A percentile compares a stretch with the other conserved stretches of the same genome.
Evolutionary conservation across 1,284 basidiomycete species (phyloP).

Genomic region (Hortiboletus rubellus): DNA sequence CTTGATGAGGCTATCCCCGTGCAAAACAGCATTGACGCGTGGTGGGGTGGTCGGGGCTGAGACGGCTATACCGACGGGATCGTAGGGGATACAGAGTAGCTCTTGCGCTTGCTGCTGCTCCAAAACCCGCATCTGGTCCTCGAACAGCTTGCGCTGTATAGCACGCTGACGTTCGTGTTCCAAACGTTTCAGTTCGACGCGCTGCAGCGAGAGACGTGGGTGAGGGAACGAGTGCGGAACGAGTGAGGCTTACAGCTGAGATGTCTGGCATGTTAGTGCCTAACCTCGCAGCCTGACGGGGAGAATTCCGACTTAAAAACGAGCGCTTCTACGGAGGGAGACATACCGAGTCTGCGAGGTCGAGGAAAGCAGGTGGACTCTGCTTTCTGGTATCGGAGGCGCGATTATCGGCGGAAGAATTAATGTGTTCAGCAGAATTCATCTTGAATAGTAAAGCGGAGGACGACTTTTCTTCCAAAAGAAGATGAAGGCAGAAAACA

Average conservation of each 20-base stretch:
- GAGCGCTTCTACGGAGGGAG: conserved; percentile 19
- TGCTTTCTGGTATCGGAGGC: conserved; percentile 71
- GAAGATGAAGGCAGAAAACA: conserved; percentile 53
- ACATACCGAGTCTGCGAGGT: conserved; percentile 86
- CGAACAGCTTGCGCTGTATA: conserved; percentile 85
- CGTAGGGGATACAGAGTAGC: conserved; percentile 70
- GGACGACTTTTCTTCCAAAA: conserved; percentile 54
- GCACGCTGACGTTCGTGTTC: conserved; percentile 88
- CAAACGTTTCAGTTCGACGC: conserved; percentile 85
- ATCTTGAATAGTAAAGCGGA: conserved; percentile 53
- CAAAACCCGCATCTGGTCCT: conserved; percentile 89
- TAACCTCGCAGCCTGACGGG: conserved; percentile 67
- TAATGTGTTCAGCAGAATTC: conserved; percentile 68
- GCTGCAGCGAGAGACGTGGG: conserved; percentile 43
- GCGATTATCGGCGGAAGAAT: conserved; percentile 67
- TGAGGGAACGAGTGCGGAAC: conserved; percentile 9
- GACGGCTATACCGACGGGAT: conserved; percentile 60
- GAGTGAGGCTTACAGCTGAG: conserved; percentile 62
- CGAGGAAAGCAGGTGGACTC: conserved; percentile 84
- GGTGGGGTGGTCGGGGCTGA: conserved; percentile 84
- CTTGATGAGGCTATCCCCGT: conserved; percentile 48
- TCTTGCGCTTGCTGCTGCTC: conserved; percentile 91
- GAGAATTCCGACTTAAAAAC: conserved; percentile 18
- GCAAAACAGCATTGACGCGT: conserved; percentile 65
- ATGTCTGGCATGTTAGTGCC: conserved; percentile 81